Conservation (phyloP, 2,329 filamentous ascomycete genomes). For the Pochonia chlamydosporia region DNA sequence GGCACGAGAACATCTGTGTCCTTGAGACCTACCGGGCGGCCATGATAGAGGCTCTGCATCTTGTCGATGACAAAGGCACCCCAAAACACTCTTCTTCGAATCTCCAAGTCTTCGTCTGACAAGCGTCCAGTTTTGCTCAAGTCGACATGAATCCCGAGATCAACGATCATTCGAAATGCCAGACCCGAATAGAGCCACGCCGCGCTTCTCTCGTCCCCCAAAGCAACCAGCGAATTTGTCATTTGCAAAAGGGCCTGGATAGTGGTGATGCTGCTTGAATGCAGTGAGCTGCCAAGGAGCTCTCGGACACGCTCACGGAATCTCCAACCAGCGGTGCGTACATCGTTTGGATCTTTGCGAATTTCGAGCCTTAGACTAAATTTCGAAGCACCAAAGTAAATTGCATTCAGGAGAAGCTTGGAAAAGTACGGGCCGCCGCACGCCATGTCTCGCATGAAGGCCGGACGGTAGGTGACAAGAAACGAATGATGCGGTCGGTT, state of each 20-base stretch:
- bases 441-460: slow-evolving; percentile 49
- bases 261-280: slow-evolving; percentile 45
- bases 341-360: slow-evolving; percentile 37
- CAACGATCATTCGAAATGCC: slow-evolving; percentile 50
- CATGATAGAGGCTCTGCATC: slow-evolving; percentile 49
- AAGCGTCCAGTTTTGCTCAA: slow-evolving; percentile 23
- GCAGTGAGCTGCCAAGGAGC: slow-evolving; percentile 38
- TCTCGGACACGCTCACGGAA: slow-evolving; percentile 40
- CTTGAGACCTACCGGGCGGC: slow-evolving; percentile 41
- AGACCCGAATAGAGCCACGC: slow-evolving; percentile 54
- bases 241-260: slow-evolving; percentile 48
- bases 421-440: slow-evolving; percentile 51
- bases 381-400: slow-evolving; percentile 41
- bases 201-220: slow-evolving; percentile 42
- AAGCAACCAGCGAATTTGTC: slow-evolving; percentile 43
- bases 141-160: slow-evolving; percentile 47
- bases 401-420: slow-evolving; percentile 48
- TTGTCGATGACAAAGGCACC: slow-evolving; percentile 35
- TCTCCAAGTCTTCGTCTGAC: slow-evolving; percentile 39
- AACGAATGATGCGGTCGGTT: slow-evolving; percentile 47
- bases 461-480: slow-evolving; percentile 44
- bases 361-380: slow-evolving; percentile 40
- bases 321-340: slow-evolving; percentile 39
- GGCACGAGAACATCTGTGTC: slow-evolving; percentile 41
- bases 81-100: slow-evolving; percentile 24